phyloP scores from a whole-genome alignment of 2,329 filamentous ascomycete species.

The Penicillium sp. region DNA sequence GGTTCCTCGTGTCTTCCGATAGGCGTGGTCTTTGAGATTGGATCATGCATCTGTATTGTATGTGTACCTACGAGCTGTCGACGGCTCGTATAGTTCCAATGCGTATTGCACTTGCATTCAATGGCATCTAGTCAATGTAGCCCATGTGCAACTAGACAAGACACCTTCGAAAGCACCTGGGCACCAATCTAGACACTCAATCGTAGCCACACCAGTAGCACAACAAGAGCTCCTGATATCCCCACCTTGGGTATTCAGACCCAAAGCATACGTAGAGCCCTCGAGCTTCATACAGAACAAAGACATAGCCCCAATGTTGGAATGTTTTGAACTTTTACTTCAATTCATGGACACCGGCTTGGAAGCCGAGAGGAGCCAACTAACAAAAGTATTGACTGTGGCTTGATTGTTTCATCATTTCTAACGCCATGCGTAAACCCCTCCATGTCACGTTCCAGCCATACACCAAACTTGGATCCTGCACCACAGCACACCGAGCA shows the following conservation, averaged over 20 bases:
- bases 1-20: constrained; percentile 5
- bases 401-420: constrained; percentile 38
- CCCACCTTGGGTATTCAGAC: background rate
- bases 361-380: constrained; percentile 33
- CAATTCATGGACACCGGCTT: constrained; percentile 35
- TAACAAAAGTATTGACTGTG: constrained; percentile 35
- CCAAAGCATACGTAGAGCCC: background rate
- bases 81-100: constrained; percentile 9
- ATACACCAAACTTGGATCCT: constrained; percentile 28
- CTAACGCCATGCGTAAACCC: constrained; percentile 38
- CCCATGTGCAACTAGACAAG: background rate
- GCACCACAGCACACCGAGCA: constrained; percentile 41
- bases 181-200: background rate
- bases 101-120: constrained; percentile 1
- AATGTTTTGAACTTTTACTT: constrained; percentile 35
- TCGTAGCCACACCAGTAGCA: background rate
- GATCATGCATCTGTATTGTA: constrained; percentile 17
- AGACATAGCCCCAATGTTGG: constrained; percentile 1
- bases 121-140: background rate
- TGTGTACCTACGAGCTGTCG: constrained; percentile 6
- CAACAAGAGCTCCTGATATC: background rate
- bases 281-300: background rate
- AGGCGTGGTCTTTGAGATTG: constrained; percentile 4
- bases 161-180: background rate
- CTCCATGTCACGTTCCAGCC: constrained; percentile 35